These are phyloP conservation scores for Theileria orientalis DNA, from an alignment of 169 alveolate species.

Conservation along the genomic window DNA sequence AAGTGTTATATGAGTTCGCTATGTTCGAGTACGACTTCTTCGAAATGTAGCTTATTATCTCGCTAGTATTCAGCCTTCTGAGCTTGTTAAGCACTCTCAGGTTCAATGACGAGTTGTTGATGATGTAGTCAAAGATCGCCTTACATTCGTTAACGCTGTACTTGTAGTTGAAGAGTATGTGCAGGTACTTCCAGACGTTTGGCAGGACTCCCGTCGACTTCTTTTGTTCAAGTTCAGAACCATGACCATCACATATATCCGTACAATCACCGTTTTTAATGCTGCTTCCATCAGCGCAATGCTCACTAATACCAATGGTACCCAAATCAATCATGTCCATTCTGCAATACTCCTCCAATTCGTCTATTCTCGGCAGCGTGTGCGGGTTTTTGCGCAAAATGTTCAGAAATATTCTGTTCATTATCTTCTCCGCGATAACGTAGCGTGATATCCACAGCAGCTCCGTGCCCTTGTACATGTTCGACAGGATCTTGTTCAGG, in stretches of 20 bases:
- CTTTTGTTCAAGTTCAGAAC: background rate
- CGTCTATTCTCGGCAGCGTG: background rate
- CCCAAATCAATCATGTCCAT: background rate
- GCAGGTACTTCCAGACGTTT: slow-evolving; percentile 31
- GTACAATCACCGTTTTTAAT: too few relatives aligned
- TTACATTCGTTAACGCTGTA: slow-evolving; percentile 31
- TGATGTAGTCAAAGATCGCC: slow-evolving; percentile 19
- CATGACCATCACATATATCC: background rate
- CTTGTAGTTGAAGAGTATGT: slow-evolving; percentile 28
- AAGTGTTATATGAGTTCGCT: slow-evolving; percentile 4
- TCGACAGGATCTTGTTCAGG: background rate
- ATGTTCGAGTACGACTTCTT: background rate
- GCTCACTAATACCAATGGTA: too few relatives aligned
- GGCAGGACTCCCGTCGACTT: background rate
- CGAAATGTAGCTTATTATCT: slow-evolving; percentile 11
- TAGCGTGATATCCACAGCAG: slow-evolving; percentile 45
- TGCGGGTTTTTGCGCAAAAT: background rate
- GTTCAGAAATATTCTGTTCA: slow-evolving; percentile 2
- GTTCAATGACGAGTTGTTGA: slow-evolving; percentile 24
- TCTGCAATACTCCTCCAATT: background rate
- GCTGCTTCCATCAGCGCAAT: too few relatives aligned
- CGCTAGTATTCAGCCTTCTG: slow-evolving; percentile 27
- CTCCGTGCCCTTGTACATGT: slow-evolving; percentile 23
- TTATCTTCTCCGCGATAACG: slow-evolving; percentile 44
- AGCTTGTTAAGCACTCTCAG: slow-evolving; percentile 27